phyloP scores from a whole-genome alignment of 1,139 yeast genomes.

The Sugiyamaella novakii region DNA sequence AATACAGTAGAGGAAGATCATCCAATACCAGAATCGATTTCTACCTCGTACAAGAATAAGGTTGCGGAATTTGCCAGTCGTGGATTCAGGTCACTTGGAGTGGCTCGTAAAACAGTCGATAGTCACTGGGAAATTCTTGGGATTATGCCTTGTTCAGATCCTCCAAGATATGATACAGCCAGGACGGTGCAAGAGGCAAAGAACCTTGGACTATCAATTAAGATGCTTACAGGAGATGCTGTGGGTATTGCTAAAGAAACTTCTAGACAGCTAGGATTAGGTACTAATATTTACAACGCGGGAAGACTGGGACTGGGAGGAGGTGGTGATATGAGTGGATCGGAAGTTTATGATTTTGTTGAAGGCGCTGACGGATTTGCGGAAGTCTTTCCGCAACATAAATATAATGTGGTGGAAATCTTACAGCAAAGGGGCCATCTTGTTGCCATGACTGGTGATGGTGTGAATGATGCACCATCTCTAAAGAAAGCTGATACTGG shows the following conservation, averaged over 20 bases:
- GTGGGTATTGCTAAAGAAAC: slow-evolving; percentile 76
- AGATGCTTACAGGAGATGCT: slow-evolving; percentile 77
- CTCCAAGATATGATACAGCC: slow-evolving; percentile 75
- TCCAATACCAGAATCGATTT: slow-evolving; percentile 55
- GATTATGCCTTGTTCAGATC: slow-evolving; percentile 74
- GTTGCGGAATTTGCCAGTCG: slow-evolving; percentile 73
- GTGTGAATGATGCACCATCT: slow-evolving; percentile 80
- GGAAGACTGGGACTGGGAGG: slow-evolving; percentile 72
- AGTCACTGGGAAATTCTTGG: slow-evolving; percentile 69
- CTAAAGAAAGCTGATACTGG: slow-evolving; percentile 81
- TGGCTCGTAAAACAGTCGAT: slow-evolving; percentile 71
- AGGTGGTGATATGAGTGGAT: slow-evolving; percentile 74
- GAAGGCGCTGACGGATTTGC: slow-evolving; percentile 82
- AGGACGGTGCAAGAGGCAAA: slow-evolving; percentile 68
- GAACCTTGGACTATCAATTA: slow-evolving; percentile 64
- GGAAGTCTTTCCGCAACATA: slow-evolving; percentile 81
- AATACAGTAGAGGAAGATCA: slow-evolving; percentile 72
- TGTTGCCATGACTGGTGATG: slow-evolving; percentile 84
- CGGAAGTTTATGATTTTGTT: slow-evolving; percentile 73
- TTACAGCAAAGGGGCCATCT: slow-evolving; percentile 75
- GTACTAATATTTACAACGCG: slow-evolving; percentile 71
- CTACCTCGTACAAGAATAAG: slow-evolving; percentile 66
- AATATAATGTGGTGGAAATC: slow-evolving; percentile 76
- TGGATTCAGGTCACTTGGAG: slow-evolving; percentile 75
- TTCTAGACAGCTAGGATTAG: slow-evolving; percentile 69